Evolutionary conservation across 495 filamentous ascomycete species (phyloP).

Genomic region (Daldinia bambusicola): DNA sequence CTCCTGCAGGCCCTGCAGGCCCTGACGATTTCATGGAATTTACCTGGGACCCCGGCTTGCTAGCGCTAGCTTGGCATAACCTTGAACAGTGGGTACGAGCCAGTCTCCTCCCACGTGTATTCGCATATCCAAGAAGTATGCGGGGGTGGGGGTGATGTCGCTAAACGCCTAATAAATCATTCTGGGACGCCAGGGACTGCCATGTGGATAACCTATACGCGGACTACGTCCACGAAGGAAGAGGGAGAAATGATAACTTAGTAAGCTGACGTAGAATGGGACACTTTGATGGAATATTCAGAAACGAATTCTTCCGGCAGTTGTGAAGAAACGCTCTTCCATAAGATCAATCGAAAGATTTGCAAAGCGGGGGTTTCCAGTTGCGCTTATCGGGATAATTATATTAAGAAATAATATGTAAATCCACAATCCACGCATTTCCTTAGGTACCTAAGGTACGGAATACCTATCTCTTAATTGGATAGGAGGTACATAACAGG

Average conservation of each 20-base stretch:
- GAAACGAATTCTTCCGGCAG: neutral
- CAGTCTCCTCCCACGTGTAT: slow-evolving; percentile 1
- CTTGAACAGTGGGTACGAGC: slow-evolving; percentile 4
- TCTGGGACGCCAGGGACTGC: neutral
- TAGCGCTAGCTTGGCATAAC: neutral
- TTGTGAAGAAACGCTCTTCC: neutral
- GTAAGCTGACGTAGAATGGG: neutral
- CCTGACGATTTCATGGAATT: neutral
- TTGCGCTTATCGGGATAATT: neutral
- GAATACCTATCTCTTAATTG: too few species aligned
- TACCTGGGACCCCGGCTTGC: neutral
- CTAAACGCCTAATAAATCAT: neutral
- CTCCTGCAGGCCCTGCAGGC: neutral
- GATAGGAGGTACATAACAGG: too few species aligned
- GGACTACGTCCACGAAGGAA: neutral
- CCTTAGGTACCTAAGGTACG: neutral
- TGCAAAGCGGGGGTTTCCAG: neutral
- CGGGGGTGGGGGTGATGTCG: neutral
- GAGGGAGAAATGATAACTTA: slow-evolving; percentile 1
- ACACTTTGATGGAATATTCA: neutral
- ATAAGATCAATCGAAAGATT: neutral
- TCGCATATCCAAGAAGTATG: neutral
- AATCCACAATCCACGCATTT: neutral
- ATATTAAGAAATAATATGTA: neutral
- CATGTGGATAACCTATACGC: neutral